Evolutionary conservation across 2,329 filamentous ascomycete species (phyloP), one percentile per base, ranked within the genome.

Genomic region (Pseudogymnoascus pannorum): DNA sequence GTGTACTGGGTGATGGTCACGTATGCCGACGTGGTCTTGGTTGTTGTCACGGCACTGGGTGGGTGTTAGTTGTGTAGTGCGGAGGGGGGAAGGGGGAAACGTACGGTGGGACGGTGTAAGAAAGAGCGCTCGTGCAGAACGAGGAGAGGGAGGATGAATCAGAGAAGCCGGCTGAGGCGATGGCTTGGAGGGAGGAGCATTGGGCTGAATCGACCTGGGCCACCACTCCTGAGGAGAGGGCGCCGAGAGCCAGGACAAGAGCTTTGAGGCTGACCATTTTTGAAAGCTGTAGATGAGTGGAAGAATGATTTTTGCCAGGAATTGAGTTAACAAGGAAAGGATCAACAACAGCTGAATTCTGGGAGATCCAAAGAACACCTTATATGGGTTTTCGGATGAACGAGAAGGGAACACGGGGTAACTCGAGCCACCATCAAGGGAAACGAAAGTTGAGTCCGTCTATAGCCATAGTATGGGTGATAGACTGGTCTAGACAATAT

Each of bases 251-350:
- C 11, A 54, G 26, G n/a, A 54, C 48, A 3, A 54, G 48, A 33
- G 48, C 26, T 33, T 54, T 54, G 48, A 54, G 48, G 26, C n/a
- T 31, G 48, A 54, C 48, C 48, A 54, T 54, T 54, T 54, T 54
- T 54, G 48, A 54, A 54, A 54, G 48, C 48, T 33, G 16, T 54
- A 31, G 48, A 54, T 11, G 26, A 18, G 9, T 54, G 48, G 26
- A 14, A 8, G 5, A 29, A 54, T 54, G 26, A 20, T 31, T 31
- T 48, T 54, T 54, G 26, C 48, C 26, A 54, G 48, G 48, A 31
- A 16, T 54, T 54, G 48, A 31, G 26, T 54, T 54, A 54, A 33
- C n/a, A 20, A 4, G 48, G 48, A 54, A 54, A 14, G 48, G 48
- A 54, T 20, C 48, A 54, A 54, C 48, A 54, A 54, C 48, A 54